Base-by-base conservation (phyloP, 345 rosid species). In the Eucalyptus sideroxylon region DNA sequence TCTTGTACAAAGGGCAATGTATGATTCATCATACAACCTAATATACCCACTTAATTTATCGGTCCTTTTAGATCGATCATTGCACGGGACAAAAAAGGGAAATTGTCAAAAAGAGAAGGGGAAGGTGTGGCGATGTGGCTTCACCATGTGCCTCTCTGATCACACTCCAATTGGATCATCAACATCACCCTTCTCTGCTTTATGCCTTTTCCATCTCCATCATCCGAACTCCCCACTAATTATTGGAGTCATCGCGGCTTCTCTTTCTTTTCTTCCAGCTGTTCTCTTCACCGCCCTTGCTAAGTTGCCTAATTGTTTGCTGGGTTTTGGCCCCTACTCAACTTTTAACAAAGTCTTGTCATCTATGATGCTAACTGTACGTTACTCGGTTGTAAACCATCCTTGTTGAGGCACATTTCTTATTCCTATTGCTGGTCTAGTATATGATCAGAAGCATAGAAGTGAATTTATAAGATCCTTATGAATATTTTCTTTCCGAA, bases 111-210 rank as follows among this genome's bases (percentile, higher is more conserved):
- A 87, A 86, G 53, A 88, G 89, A 82, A 14, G 23, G 87, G 3
- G 50, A 23, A 62, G 72, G 51, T 53, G 89, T 90, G 91, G 87
- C 91, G 87, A 90, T 89, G 93, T 89, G 93, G 93, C 90, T 89
- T 87, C 87, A 88, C 93, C 96, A 94, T 94, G 95, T 95, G 95
- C 95, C 90, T 91, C 93, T 91, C 93, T 93, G 95, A 92, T 92
- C 93, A 91, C 93, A 89, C 88, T 88, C 90, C 94, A 88, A 77
- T 37, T 86, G 86, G 87, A 60, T 91, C 91, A 91, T 95, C 94
- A 91, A 89, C 93, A 86, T 93, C 95, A 93, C 67, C 92, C 62
- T 92, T 95, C 93, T 72, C 86, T 92, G 90, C 93, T 91, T 92
- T 92, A 77, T 92, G 65, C 91, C 90, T 93, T 92, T 92, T 47